Evolutionary conservation across 2,329 filamentous ascomycete genomes (phyloP).

Genomic region (Macrophomina pseudophaseolina): DNA sequence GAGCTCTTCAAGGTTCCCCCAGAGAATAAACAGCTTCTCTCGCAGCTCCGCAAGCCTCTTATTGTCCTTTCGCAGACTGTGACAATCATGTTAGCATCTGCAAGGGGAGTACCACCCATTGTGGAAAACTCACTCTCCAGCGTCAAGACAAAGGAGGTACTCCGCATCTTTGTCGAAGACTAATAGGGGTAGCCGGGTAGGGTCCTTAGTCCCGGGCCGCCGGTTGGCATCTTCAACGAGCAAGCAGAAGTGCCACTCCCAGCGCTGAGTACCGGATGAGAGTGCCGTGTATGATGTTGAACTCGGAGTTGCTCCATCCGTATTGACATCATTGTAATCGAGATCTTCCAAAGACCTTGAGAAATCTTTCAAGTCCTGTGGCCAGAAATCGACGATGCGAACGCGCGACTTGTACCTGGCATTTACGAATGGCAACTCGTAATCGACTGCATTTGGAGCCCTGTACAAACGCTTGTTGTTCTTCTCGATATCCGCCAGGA

Average conservation of each 20-base stretch:
- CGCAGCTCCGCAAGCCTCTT: conserved; percentile 60
- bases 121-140: conserved; percentile 56
- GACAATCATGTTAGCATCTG: conserved; percentile 14
- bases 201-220: conserved; percentile 35
- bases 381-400: conserved; percentile 83
- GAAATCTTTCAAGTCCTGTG: conserved; percentile 73
- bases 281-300: conserved; percentile 34
- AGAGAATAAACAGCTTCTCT: conserved; percentile 76
- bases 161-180: conserved; percentile 67
- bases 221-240: conserved; percentile 71
- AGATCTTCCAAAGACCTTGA: conserved; percentile 51
- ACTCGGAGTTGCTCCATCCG: conserved; percentile 44
- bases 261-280: conserved; percentile 47
- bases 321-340: conserved; percentile 53
- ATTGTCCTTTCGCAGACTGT: conserved; percentile 62
- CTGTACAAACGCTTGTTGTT: conserved; percentile 19
- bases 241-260: conserved; percentile 86
- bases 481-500: conserved; percentile 5
- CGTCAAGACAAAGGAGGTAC: conserved; percentile 60
- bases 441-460: conserved; percentile 43
- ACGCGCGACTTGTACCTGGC: conserved; percentile 71
- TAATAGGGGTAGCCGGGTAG: conserved; percentile 66
- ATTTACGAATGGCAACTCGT: conserved; percentile 73
- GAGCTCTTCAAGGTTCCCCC: conserved; percentile 82
- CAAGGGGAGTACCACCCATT: no score